Base-by-base conservation (phyloP, 106 monocot genomes). In the Acorus calamus region DNA sequence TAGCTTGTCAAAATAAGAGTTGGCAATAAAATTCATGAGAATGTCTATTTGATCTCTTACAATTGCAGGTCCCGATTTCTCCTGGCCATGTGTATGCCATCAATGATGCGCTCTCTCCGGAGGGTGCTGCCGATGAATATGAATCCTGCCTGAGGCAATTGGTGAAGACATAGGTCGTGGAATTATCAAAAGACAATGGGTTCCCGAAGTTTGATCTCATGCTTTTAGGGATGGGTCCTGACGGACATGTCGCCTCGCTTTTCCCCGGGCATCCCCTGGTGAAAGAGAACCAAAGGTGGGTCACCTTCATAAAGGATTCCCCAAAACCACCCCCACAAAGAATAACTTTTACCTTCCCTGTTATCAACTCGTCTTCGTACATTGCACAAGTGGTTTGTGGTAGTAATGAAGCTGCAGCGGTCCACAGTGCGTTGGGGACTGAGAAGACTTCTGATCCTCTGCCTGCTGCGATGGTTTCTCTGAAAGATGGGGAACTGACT, bases 81-180 rank as follows among this genome's bases (percentile, higher is more conserved):
- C 68, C 68, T 6, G 68, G 68, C 9, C 68, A 68, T 8, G 68
- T 68, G 45, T 68, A 68, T 49, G 68, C 68, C 14, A 68, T 68
- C 7, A 68, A 68, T 68, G 68, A 68, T 42, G 47, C 57, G n/a
- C 50, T 68, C 47, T 68, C 68, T 50, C 49, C 68, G 8, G 68
- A 68, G 68, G 68, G 57, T 47, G 68, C 68, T 57, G 68, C 68
- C 8, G 68, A 68, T 68, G 68, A 68, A 13, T 68, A 68, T 13
- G 68, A 68, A 42, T 50, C 57, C 57, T 46, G 68, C 43, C 59
- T 68, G 48, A 68, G 59, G 13, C 68, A 68, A 6, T 46, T 68
- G 49, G 28, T 68, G 14, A 59, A 57, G 4, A 68, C 56, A 7
- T 57, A 59, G 49, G 68, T 57, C 4, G 14, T 61, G 61, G 49